Evolutionary conservation across 495 filamentous ascomycete genomes (phyloP), one percentile per base, ranked within the genome.

Genomic region (Aspergillus diversus): DNA sequence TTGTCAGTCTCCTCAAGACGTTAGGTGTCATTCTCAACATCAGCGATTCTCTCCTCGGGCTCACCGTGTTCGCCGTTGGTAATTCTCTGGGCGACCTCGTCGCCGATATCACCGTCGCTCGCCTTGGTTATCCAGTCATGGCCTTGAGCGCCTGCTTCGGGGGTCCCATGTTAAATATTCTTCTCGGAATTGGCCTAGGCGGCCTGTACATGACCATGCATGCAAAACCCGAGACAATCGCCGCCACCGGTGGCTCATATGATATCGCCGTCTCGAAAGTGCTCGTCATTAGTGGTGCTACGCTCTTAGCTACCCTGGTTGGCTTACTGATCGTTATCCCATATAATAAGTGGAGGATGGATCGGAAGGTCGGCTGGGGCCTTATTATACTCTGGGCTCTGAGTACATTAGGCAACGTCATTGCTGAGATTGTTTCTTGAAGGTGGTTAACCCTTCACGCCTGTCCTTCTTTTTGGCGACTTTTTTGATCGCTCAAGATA

Each of bases 31-130:
- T 99, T 37, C 76, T 97, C 27, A 86, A 89, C 66, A 98, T 99
- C 66, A 94, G 90, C 32, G 95, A 99, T 79, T 96, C 96, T 7
- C 93, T 99, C 63, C 81, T 99, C 4, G 96, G 96, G 1, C 83
- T 99, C 43, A 99, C 96, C 33, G 86, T 99, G 50, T 99, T 99
- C 72, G 96, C 96, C 1, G 92, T 98, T 13, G 95, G 96, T 12
- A 99, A 97, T 69, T 96, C 92, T 3, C 81, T 98, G 7, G 94
- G 96, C 11, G 96, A 99, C 69, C 80, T 99, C 1, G 93, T 99
- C 5, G 93, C 96, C 7, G 91, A 99, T 66, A 87, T 97, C 59
- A 99, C 96, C 0, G 90, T 99, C 39, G 96, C 96, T 9, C 81
- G 91, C 13, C 83, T 98, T 0, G 95, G 96, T 1, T 97, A 93